A percentile compares a stretch with the other conserved stretches of the same genome.
phyloP scores from a whole-genome alignment of 1,284 basidiomycete genomes.

The Phylloboletellus chloephorus region DNA sequence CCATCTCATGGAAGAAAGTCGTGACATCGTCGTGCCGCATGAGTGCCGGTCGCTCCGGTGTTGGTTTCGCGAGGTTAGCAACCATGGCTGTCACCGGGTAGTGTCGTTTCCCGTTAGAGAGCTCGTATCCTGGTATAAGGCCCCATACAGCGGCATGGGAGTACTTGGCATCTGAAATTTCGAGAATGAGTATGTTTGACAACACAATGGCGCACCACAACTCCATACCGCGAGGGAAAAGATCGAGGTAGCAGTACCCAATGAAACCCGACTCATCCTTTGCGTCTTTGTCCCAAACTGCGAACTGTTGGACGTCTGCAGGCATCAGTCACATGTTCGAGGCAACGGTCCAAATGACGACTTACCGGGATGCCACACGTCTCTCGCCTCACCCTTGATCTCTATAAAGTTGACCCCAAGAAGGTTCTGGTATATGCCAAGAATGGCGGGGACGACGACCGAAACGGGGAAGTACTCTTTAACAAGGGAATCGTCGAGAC shows the following conservation, averaged over 20 bases:
- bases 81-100: slow-evolving; percentile 81
- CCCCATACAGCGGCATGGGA: slow-evolving; percentile 85
- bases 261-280: slow-evolving; percentile 66
- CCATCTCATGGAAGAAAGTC: slow-evolving; percentile 81
- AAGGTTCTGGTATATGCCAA: slow-evolving; percentile 76
- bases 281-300: slow-evolving; percentile 75
- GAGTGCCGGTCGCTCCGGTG: slow-evolving; percentile 71
- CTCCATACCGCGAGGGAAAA: slow-evolving; percentile 71
- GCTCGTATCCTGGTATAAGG: slow-evolving; percentile 56
- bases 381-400: slow-evolving; percentile 46
- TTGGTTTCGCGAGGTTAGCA: slow-evolving; percentile 81
- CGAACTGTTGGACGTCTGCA: slow-evolving; percentile 71
- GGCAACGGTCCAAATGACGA: slow-evolving; percentile 2
- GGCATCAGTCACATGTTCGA: slow-evolving; percentile 5
- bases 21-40: slow-evolving; percentile 80
- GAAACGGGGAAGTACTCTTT: slow-evolving; percentile 86
- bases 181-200: slow-evolving; percentile 1
- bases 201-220: neutral
- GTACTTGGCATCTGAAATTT: slow-evolving; percentile 61
- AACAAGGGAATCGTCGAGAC: slow-evolving; percentile 68
- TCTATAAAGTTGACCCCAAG: slow-evolving; percentile 70
- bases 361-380: slow-evolving; percentile 70
- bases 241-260: slow-evolving; percentile 80
- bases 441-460: slow-evolving; percentile 72
- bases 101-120: slow-evolving; percentile 50